Conservation (phyloP, 176 grass and related monocot species). For the Dactylis glomerata region DNA sequence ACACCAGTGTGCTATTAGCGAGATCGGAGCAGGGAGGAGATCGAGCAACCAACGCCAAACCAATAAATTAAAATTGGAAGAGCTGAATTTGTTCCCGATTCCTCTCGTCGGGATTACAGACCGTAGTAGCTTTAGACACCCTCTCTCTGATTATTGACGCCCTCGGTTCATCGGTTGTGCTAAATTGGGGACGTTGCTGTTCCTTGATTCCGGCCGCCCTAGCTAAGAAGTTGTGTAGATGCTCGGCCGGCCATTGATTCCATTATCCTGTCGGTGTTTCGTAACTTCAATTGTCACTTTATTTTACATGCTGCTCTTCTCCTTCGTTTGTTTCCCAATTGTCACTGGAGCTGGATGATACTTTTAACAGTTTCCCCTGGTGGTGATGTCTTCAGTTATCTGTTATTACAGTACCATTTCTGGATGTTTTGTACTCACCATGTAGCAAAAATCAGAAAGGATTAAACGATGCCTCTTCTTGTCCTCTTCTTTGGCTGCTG, state of each 20-base stretch:
- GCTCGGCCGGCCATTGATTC: constrained; percentile 12
- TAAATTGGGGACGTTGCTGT: not conserved
- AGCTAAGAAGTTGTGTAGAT: not conserved
- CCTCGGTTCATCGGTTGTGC: not conserved
- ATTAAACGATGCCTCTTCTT: not conserved
- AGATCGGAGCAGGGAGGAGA: not conserved
- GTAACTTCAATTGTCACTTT: not conserved
- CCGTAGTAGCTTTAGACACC: not conserved
- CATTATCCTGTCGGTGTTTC: not conserved
- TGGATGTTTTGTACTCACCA: not conserved
- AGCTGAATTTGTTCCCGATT: not conserved
- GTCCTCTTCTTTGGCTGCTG: not conserved
- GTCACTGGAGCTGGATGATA: not conserved
- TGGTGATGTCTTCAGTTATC: not conserved
- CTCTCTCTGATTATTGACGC: not conserved
- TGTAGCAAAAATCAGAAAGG: not conserved
- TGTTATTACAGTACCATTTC: not conserved
- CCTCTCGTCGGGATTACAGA: not conserved
- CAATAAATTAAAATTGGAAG: not conserved
- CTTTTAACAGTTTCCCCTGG: not conserved
- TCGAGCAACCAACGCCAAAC: not conserved
- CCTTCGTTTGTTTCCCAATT: not conserved
- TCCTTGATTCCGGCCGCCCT: not conserved
- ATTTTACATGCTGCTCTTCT: not conserved
- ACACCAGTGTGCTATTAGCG: not conserved